Conservation (phyloP, 2,329 filamentous ascomycete genomes). For the Fusarium caatingaense region DNA sequence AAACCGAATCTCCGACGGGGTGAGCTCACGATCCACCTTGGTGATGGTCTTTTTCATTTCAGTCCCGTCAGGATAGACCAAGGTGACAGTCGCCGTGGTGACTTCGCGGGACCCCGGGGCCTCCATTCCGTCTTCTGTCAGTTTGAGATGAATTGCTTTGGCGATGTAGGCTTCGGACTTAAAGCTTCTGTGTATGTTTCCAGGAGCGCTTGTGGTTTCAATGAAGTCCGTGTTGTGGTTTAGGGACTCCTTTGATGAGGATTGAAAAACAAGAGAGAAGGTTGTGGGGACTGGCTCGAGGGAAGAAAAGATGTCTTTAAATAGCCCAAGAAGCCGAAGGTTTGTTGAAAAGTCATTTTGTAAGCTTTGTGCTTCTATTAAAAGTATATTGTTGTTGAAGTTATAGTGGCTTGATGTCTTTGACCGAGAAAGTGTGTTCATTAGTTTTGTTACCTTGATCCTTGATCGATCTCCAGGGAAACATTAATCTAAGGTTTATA, state of each 20-base stretch:
- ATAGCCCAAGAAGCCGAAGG: background rate
- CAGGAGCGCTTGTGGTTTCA: background rate
- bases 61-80: background rate
- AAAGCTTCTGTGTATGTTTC: background rate
- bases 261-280: background rate
- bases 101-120: fast-evolving
- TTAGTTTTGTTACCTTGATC: background rate
- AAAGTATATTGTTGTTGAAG: background rate
- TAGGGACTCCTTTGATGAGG: background rate
- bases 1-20: background rate
- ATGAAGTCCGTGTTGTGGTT: background rate
- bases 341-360: background rate
- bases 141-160: background rate
- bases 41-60: background rate
- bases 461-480: background rate
- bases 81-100: background rate
- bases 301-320: background rate
- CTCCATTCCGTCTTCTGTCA: background rate
- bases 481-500: background rate
- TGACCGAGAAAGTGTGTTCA: background rate
- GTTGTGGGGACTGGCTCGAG: background rate
- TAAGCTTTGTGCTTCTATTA: background rate
- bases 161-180: background rate
- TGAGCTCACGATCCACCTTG: background rate
- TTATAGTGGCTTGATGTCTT: background rate